phyloP scores from a whole-genome alignment of 768 basidiomycete species.

The Coprinopsis cinerea region DNA sequence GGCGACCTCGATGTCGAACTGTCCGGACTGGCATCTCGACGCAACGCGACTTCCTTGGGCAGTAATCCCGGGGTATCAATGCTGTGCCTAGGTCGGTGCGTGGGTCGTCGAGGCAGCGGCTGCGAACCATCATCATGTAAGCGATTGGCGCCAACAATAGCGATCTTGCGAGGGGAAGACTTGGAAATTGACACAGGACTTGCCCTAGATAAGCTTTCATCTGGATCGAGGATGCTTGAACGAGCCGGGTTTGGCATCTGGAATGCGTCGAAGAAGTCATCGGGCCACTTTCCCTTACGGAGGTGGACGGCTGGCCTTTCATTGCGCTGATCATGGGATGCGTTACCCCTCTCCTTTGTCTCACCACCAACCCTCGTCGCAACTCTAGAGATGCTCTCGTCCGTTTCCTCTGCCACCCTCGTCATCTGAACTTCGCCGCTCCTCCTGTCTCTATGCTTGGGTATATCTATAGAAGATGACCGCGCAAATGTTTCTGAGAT shows the following conservation, averaged over 20 bases:
- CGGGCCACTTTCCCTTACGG: conserved; percentile 79
- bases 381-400: conserved; percentile 41
- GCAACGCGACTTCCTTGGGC: conserved; percentile 42
- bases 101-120: conserved; percentile 50
- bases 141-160: conserved; percentile 44
- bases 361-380: conserved; percentile 32
- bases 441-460: conserved; percentile 44
- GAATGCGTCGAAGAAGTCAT: conserved; percentile 68
- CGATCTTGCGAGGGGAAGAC: conserved; percentile 50
- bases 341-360: conserved; percentile 16
- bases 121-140: conserved; percentile 37
- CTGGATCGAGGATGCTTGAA: conserved; percentile 14
- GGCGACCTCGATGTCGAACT: conserved; percentile 29
- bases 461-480: conserved; percentile 9
- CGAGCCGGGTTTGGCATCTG: conserved; percentile 28
- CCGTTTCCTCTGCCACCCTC: conserved; percentile 68
- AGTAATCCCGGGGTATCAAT: conserved; percentile 42
- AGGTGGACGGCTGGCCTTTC: conserved; percentile 44
- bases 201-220: conserved; percentile 8
- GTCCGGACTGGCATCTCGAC: conserved; percentile 58
- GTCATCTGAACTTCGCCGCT: conserved; percentile 59
- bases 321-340: conserved; percentile 14
- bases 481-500: conserved; percentile 47
- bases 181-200: conserved; percentile 29
- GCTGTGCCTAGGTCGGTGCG: conserved; percentile 60